A percentile compares a stretch with the other conserved stretches of the same genome.
Evolutionary conservation across 2,329 filamentous ascomycete genomes (phyloP).

Genomic region (Fusarium phyllophilum): DNA sequence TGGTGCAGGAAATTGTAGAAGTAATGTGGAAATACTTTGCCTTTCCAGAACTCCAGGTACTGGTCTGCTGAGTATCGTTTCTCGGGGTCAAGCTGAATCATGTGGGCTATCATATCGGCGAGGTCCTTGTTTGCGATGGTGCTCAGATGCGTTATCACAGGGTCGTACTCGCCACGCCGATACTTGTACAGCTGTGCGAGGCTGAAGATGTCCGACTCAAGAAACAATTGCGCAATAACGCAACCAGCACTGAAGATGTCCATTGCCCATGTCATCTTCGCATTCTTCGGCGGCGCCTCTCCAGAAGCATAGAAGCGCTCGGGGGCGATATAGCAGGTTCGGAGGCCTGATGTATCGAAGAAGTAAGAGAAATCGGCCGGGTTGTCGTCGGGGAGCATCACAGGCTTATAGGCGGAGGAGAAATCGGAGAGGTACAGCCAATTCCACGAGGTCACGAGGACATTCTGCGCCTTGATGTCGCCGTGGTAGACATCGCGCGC

Average conservation of each 20-base stretch:
- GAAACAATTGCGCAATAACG: slow-evolving; percentile 94
- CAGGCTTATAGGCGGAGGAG: slow-evolving; percentile 93
- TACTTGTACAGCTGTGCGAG: slow-evolving; percentile 96
- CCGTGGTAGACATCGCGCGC: slow-evolving; percentile 90
- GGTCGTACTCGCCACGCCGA: slow-evolving; percentile 90
- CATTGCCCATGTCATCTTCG: slow-evolving; percentile 88
- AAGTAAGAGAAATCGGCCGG: slow-evolving; percentile 98
- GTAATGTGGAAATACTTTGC: slow-evolving; percentile 93
- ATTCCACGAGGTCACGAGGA: slow-evolving; percentile 98
- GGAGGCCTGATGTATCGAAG: slow-evolving; percentile 90
- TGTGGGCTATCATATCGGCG: slow-evolving; percentile 88
- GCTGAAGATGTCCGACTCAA: slow-evolving; percentile 97
- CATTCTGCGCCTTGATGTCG: slow-evolving; percentile 98
- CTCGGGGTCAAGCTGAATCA: slow-evolving; percentile 95
- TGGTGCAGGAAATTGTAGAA: slow-evolving; percentile 98
- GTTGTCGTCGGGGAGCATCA: slow-evolving; percentile 93
- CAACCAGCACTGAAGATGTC: slow-evolving; percentile 98
- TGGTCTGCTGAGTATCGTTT: slow-evolving; percentile 93
- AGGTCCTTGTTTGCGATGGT: slow-evolving; percentile 90
- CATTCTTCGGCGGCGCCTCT: slow-evolving; percentile 68
- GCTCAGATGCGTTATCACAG: slow-evolving; percentile 79
- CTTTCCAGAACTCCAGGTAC: slow-evolving; percentile 91
- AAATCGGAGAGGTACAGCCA: slow-evolving; percentile 99
- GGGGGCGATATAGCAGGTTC: slow-evolving; percentile 94
- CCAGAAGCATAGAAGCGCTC: slow-evolving; percentile 85